Evolutionary conservation across 2,329 filamentous ascomycete species (phyloP).

Genomic region (Xylariaceae sp.): DNA sequence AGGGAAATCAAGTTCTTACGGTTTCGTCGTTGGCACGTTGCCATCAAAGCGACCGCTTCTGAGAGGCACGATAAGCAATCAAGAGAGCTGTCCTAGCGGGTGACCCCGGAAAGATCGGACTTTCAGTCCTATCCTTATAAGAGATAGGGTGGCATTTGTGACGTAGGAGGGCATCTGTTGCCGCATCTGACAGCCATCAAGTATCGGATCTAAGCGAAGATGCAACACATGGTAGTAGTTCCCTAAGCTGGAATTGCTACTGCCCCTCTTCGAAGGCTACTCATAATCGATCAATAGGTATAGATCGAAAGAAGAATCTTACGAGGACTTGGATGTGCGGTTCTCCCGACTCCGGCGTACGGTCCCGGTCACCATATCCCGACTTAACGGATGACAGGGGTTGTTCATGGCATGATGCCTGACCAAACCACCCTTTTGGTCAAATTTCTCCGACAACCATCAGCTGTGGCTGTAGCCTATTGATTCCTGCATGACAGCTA

Average conservation of each 20-base stretch:
- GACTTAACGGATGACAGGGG: background rate
- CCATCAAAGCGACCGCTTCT: background rate
- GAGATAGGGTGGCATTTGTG: too few species aligned
- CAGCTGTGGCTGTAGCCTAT: constrained; percentile 1
- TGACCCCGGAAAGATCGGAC: background rate
- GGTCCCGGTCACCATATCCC: background rate
- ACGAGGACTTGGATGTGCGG: background rate
- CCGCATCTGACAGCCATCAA: too few species aligned
- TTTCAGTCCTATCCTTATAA: too few species aligned
- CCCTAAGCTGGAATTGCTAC: background rate
- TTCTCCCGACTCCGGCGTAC: background rate
- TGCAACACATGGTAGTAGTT: background rate
- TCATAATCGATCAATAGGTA: background rate
- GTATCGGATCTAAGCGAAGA: background rate
- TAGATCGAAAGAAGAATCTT: background rate
- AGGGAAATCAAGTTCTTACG: too few species aligned
- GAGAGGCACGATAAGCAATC: too few species aligned
- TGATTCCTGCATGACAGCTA: background rate
- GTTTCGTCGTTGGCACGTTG: background rate
- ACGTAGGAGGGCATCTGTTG: too few species aligned
- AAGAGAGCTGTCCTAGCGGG: too few species aligned
- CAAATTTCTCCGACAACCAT: too few species aligned
- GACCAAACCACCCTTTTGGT: too few species aligned
- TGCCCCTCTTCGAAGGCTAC: background rate
- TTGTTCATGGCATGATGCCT: background rate